Conservation (phyloP, 1,139 yeast genomes). For the Lodderomyces parapsilosis region DNA sequence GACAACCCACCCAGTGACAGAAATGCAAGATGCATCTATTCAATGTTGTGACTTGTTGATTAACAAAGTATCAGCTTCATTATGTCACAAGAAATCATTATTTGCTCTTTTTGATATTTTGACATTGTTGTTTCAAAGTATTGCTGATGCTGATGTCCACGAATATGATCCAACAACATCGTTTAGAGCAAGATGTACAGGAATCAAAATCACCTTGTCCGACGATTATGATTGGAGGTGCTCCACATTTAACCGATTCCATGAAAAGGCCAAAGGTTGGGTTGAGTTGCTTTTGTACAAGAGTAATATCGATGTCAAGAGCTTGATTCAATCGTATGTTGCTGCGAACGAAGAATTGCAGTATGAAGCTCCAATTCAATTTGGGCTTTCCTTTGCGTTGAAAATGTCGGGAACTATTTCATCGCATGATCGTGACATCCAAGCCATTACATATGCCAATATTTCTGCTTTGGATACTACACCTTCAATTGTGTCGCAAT, state of each 20-base stretch:
- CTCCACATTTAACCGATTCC: slow-evolving; percentile 60
- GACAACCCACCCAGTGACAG: slow-evolving; percentile 76
- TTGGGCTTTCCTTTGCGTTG: slow-evolving; percentile 86
- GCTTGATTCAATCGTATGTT: slow-evolving; percentile 71
- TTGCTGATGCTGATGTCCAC: slow-evolving; percentile 74
- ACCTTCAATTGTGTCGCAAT: slow-evolving; percentile 75
- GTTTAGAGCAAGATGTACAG: slow-evolving; percentile 58
- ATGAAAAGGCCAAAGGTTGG: slow-evolving; percentile 67
- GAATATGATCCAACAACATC: slow-evolving; percentile 80
- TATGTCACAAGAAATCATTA: slow-evolving; percentile 72
- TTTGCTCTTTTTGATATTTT: slow-evolving; percentile 80
- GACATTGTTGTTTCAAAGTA: slow-evolving; percentile 73
- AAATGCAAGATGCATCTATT: slow-evolving; percentile 78
- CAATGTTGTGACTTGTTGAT: slow-evolving; percentile 75
- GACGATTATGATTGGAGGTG: slow-evolving; percentile 81
- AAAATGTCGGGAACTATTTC: slow-evolving; percentile 79
- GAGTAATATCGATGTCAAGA: slow-evolving; percentile 72
- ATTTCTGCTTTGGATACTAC: slow-evolving; percentile 51
- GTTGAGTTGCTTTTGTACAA: slow-evolving; percentile 50
- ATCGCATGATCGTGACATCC: slow-evolving; percentile 60
- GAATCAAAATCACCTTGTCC: slow-evolving; percentile 63
- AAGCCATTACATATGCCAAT: slow-evolving; percentile 28
- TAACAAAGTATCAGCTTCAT: slow-evolving; percentile 69
- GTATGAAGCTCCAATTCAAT: slow-evolving; percentile 46
- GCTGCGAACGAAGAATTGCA: slow-evolving; percentile 43